Evolutionary conservation across 306 rosid species (phyloP), one percentile per base, ranked within the genome.

Genomic region (Sicyos edulis): DNA sequence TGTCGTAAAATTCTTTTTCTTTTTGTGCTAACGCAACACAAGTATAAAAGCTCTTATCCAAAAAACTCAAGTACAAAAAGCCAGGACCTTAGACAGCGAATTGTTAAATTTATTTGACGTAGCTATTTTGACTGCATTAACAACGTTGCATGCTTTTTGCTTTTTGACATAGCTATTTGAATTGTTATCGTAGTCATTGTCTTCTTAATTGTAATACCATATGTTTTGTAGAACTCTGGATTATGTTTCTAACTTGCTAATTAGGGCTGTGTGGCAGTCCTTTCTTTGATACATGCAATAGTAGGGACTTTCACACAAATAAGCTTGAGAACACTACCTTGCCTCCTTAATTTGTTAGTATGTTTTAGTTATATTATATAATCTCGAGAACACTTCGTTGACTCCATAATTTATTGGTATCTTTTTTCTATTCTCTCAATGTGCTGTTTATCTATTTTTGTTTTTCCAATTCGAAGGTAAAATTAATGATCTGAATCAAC

Each of bases 61-160:
- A 26, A 26, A 26, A 9, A 17, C 45, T 5, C 10, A 40, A 40
- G 2, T 44, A 42, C 7, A 66, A 66, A 66, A 19, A 20, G 32
- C 17, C 17, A 44, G 54, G 54, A 10, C 71, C 71, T 12, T 12
- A 29, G 29, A 6, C 29, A 63, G 11, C 9, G 16, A 40, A 40
- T 15, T n/a, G 26, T 63, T 17, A 14, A 40, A 37, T 40, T 63
- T 63, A 63, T 63, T 40, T 16, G 37, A 20, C 70, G 40, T 63
- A 63, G 52, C 17, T 65, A 17, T 44, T 65, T 21, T 65, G 6
- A 20, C 71, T 65, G 42, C 52, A 64, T 40, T 64, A 19, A 64
- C 53, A 40, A 40, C 53, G 70, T 66, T 20, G 34, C 53, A 45
- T 67, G 50, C 8, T 21, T 47, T 13, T 21, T 7, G 14, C 42